Conservation (phyloP, 306 rosid genomes). For the Vachellia collinsii region DNA sequence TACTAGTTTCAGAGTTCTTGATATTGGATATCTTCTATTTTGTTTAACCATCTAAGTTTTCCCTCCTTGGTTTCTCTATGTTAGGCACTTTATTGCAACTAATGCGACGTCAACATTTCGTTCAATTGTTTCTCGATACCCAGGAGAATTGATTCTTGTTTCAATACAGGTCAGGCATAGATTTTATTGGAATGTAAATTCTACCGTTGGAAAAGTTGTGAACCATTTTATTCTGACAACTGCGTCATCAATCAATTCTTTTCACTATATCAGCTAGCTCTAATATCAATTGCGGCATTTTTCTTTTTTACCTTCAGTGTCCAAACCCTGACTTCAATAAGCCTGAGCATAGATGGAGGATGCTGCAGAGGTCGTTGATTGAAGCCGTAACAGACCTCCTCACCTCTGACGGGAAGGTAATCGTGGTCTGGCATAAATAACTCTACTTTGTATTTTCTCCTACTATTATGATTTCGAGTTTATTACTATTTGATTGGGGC, state of each 20-base stretch:
- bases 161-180: conserved; percentile 74
- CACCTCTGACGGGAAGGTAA: conserved; percentile 71
- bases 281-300: conserved; percentile 23
- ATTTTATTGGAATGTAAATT: conserved; percentile 25
- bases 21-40: conserved; percentile 5
- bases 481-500: not conserved
- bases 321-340: conserved; percentile 92
- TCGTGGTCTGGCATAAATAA: too few species aligned
- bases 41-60: conserved; percentile 31
- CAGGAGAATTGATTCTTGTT: conserved; percentile 76
- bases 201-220: not conserved
- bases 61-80: conserved; percentile 35
- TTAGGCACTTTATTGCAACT: conserved; percentile 75
- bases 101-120: conserved; percentile 90
- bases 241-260: not conserved
- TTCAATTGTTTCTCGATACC: conserved; percentile 72
- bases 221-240: not conserved
- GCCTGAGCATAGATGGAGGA: conserved; percentile 90
- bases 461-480: not conserved
- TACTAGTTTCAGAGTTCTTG: conserved; percentile 28
- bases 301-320: conserved; percentile 51
- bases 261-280: not conserved
- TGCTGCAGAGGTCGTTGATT: conserved; percentile 77
- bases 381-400: conserved; percentile 82
- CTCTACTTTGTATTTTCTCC: too few species aligned